These are phyloP conservation scores for Hypericum androsaemum DNA, from an alignment of 345 rosid genomes.

Conservation along the genomic window DNA sequence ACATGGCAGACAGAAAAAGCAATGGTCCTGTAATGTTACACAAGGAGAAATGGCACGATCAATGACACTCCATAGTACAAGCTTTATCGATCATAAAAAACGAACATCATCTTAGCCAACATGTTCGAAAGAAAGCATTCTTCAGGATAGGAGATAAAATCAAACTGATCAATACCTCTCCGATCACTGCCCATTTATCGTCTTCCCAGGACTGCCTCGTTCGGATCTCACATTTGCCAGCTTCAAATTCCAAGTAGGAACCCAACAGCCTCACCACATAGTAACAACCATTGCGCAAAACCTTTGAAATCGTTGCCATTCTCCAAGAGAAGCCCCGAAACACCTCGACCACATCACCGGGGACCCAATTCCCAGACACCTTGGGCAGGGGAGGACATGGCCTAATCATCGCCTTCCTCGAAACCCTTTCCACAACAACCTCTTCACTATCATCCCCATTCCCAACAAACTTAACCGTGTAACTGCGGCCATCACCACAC, in stretches of 20 bases:
- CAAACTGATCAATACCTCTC: conserved; percentile 20
- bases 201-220: conserved; percentile 50
- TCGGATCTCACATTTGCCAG: conserved; percentile 37
- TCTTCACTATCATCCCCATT: conserved; percentile 3
- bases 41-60: no score
- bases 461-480: conserved; percentile 28
- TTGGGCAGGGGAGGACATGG: conserved; percentile 40
- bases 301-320: conserved; percentile 31
- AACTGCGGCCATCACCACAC: conserved; percentile 50
- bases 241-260: conserved; percentile 12
- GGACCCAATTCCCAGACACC: conserved; percentile 28
- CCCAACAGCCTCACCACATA: conserved; percentile 44
- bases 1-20: no score
- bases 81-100: no score
- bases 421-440: conserved; percentile 32
- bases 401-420: conserved; percentile 47
- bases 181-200: conserved; percentile 38
- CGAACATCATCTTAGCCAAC: not conserved
- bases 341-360: conserved; percentile 54
- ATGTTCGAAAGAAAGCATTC: not conserved
- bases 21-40: no score
- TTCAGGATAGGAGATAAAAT: not conserved
- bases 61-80: no score
- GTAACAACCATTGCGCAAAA: conserved; percentile 13
- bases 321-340: conserved; percentile 45